phyloP scores from a whole-genome alignment of 805 yeast species.

The Jamesozyma lodderae region DNA sequence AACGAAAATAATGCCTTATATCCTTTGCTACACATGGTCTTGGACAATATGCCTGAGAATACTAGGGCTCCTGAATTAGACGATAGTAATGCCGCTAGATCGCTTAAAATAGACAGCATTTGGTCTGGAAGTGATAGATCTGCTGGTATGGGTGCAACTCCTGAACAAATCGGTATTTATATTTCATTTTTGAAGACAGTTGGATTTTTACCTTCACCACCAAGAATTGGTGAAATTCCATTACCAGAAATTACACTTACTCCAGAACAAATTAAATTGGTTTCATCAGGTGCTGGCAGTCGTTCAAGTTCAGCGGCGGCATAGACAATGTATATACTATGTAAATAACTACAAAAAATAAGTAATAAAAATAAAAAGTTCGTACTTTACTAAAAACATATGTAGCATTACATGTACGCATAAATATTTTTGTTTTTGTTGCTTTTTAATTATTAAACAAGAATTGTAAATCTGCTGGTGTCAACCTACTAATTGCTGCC shows the following conservation, averaged over 20 bases:
- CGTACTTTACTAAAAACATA: no score
- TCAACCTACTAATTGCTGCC: conserved; percentile 76
- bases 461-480: conserved; percentile 92
- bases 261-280: conserved; percentile 47
- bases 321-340: neutral
- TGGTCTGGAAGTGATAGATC: conserved; percentile 63
- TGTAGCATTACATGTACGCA: no score
- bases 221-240: conserved; percentile 30
- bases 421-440: no score
- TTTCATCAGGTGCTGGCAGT: conserved; percentile 62
- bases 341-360: no score
- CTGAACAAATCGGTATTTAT: conserved; percentile 60
- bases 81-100: conserved; percentile 69
- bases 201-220: conserved; percentile 70
- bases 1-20: conserved; percentile 77
- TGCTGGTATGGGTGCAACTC: conserved; percentile 67
- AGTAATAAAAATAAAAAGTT: no score
- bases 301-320: conserved; percentile 53
- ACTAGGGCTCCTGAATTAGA: conserved; percentile 95
- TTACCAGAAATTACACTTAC: conserved; percentile 53
- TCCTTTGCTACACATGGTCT: conserved; percentile 88
- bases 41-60: conserved; percentile 82
- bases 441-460: conserved; percentile 63
- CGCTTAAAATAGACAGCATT: conserved; percentile 50
- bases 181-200: conserved; percentile 69